Conservation (phyloP, 2,329 filamentous ascomycete species). For the Colletotrichum horii region DNA sequence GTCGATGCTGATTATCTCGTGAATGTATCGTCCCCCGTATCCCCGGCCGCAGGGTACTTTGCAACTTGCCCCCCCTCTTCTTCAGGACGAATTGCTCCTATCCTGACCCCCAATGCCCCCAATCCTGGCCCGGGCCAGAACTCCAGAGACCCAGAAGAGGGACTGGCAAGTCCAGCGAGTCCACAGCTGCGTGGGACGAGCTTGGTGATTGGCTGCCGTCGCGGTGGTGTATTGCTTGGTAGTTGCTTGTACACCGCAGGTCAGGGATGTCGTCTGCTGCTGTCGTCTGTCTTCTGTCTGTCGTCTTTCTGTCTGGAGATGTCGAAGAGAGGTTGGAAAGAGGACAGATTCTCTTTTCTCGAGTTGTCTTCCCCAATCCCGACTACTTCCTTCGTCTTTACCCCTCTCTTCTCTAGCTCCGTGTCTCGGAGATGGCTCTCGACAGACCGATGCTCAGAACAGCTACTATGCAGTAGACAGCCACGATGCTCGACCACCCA, state of each 20-base stretch:
- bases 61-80: not conserved
- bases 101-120: not conserved
- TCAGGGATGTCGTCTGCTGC: not conserved
- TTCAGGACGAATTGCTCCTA: slow-evolving; percentile 20
- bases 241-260: slow-evolving; percentile 8
- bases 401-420: not conserved
- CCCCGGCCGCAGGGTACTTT: not conserved
- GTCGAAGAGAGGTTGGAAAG: not conserved
- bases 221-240: slow-evolving; percentile 1
- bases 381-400: not conserved
- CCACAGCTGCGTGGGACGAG: not conserved
- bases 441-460: not conserved
- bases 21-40: not conserved
- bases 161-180: not conserved
- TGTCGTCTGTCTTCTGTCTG: not conserved
- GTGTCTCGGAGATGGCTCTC: not conserved
- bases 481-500: not conserved
- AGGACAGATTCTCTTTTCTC: not conserved
- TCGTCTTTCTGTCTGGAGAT: not conserved
- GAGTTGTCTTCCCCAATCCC: not conserved
- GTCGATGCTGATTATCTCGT: not conserved
- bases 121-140: not conserved
- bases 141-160: not conserved
- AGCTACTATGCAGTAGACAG: not conserved
- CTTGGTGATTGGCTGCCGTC: not conserved